Evolutionary conservation across 108 stramenopile species (phyloP).

Genomic region (Nitzschia sp.): DNA sequence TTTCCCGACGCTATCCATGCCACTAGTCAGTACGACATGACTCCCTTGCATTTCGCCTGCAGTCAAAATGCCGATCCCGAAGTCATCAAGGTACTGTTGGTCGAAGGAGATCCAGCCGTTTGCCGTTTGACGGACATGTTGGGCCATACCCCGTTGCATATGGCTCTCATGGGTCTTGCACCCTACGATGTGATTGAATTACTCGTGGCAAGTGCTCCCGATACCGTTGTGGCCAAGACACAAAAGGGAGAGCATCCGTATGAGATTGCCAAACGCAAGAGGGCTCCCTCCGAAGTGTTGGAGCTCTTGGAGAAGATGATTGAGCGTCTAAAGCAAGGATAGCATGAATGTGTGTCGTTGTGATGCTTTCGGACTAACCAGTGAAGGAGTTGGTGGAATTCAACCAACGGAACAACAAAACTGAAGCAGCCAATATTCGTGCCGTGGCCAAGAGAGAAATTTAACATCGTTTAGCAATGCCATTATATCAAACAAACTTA

Average conservation of each 20-base stretch:
- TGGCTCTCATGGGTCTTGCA: conserved; percentile 39
- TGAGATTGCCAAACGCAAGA: conserved; percentile 41
- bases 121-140: conserved; percentile 32
- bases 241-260: conserved; percentile 35
- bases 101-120: conserved; percentile 26
- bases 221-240: conserved; percentile 29
- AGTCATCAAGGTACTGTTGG: conserved; percentile 36
- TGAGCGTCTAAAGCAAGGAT: conserved; percentile 23
- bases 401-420: too few relatives aligned
- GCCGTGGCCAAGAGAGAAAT: too few relatives aligned
- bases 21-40: conserved; percentile 28
- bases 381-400: too few relatives aligned
- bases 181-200: conserved; percentile 40
- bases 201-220: conserved; percentile 35
- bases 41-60: conserved; percentile 42
- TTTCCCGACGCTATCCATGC: conserved; percentile 27
- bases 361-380: too few relatives aligned
- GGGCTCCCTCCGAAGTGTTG: conserved; percentile 25
- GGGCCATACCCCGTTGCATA: conserved; percentile 45
- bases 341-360: background rate
- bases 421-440: too few relatives aligned
- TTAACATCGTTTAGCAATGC: too few relatives aligned
- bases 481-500: too few relatives aligned
- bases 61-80: conserved; percentile 25
- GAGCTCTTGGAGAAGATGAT: conserved; percentile 39